phyloP scores from a whole-genome alignment of 352 stramenopile species.

The Globisporangium iwayamae region DNA sequence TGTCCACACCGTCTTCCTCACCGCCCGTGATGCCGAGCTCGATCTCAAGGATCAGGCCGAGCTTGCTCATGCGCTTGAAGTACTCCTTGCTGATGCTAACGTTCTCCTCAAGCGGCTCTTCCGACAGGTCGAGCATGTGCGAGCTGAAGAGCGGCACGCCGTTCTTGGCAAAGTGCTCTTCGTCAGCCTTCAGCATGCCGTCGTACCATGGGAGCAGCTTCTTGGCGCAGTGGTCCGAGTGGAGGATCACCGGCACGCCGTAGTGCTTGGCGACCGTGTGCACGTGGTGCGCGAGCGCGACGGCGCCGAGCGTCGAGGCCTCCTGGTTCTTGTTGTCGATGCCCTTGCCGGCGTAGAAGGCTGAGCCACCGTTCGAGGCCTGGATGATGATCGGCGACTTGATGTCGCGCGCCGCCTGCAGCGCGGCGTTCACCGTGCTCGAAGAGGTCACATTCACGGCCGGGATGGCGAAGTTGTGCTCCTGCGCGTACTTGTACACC shows the following conservation, averaged over 20 bases:
- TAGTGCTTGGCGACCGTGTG: slow-evolving; percentile 96
- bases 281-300: slow-evolving; percentile 95
- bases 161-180: slow-evolving; percentile 95
- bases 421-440: slow-evolving; percentile 94
- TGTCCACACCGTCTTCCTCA: slow-evolving; percentile 98
- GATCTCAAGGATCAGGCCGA: slow-evolving; percentile 97
- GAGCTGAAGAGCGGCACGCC: slow-evolving; percentile 96
- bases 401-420: slow-evolving; percentile 96
- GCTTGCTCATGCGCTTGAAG: slow-evolving; percentile 96
- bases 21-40: slow-evolving; percentile 98
- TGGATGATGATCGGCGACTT: slow-evolving; percentile 98
- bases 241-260: slow-evolving; percentile 95
- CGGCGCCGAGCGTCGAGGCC: slow-evolving; percentile 68
- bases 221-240: slow-evolving; percentile 99
- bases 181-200: slow-evolving; percentile 93
- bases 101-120: slow-evolving; percentile 98
- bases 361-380: slow-evolving; percentile 96
- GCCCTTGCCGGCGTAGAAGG: slow-evolving; percentile 97
- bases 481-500: slow-evolving; percentile 92
- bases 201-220: slow-evolving; percentile 98
- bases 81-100: slow-evolving; percentile 97
- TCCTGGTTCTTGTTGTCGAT: slow-evolving; percentile 94
- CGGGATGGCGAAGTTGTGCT: slow-evolving; percentile 96
- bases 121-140: slow-evolving; percentile 99
- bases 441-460: slow-evolving; percentile 97